Conservation (phyloP, 2,329 filamentous ascomycete genomes). For the Westerdykella sp. region DNA sequence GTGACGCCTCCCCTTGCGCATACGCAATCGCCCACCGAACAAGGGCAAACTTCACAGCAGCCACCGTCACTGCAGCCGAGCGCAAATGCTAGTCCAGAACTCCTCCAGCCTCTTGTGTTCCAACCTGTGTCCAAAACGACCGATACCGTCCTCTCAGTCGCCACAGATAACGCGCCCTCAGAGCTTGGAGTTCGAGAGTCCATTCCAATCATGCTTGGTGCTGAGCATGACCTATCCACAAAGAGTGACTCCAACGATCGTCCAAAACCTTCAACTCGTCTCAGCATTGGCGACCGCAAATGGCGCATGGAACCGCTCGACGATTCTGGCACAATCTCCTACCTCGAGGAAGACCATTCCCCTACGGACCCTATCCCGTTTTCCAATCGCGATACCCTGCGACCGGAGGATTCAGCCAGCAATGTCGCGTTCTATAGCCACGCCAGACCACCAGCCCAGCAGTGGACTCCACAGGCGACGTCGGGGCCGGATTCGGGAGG, state of each 20-base stretch:
- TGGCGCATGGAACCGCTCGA: slow-evolving; percentile 16
- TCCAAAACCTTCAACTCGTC: slow-evolving; percentile 8
- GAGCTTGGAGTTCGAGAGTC: slow-evolving; percentile 49
- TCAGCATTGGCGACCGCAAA: slow-evolving; percentile 13
- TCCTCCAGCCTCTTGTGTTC: slow-evolving; percentile 27
- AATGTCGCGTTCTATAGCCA: slow-evolving; percentile 20
- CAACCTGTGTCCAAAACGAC: slow-evolving; percentile 9
- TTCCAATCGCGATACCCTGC: slow-evolving; percentile 28
- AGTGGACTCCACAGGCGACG: slow-evolving; percentile 14
- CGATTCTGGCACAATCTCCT: slow-evolving; percentile 18
- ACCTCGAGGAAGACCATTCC: slow-evolving; percentile 27
- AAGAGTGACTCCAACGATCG: slow-evolving; percentile 5
- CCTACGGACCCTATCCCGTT: slow-evolving; percentile 22
- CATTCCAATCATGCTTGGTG: slow-evolving; percentile 50
- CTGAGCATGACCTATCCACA: slow-evolving; percentile 32
- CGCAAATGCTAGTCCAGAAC: slow-evolving; percentile 7
- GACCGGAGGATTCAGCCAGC: slow-evolving; percentile 36
- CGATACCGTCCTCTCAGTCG: slow-evolving; percentile 15
- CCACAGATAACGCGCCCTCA: slow-evolving; percentile 30
- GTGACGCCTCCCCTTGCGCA: slow-evolving; percentile 29
- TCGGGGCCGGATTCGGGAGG: slow-evolving; percentile 13
- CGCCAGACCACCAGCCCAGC: slow-evolving; percentile 12
- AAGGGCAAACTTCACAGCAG: background rate
- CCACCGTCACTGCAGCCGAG: slow-evolving; percentile 6
- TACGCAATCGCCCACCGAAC: slow-evolving; percentile 6